A percentile compares a stretch with the other conserved stretches of the same genome.
Evolutionary conservation across 2,329 filamentous ascomycete genomes (phyloP).

Genomic region (Verticillium longisporum): DNA sequence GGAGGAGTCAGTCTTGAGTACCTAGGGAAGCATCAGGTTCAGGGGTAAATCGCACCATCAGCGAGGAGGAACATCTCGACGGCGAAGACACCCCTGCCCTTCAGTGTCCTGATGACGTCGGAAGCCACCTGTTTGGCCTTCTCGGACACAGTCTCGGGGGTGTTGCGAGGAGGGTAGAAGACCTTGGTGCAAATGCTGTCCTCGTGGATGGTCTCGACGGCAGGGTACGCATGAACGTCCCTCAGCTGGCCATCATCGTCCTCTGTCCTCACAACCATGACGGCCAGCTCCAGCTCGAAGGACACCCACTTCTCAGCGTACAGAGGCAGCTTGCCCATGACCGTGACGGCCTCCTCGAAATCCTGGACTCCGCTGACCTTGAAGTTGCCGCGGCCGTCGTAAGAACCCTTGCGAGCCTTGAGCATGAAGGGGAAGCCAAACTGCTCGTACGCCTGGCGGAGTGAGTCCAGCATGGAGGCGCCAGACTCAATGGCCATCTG

Average conservation of each 20-base stretch:
- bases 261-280: constrained; percentile 90
- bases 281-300: constrained; percentile 81
- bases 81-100: constrained; percentile 88
- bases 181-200: constrained; percentile 93
- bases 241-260: constrained; percentile 48
- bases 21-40: background rate
- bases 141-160: constrained; percentile 52
- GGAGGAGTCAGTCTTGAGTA: constrained; percentile 4
- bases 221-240: constrained; percentile 66
- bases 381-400: constrained; percentile 75
- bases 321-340: constrained; percentile 63
- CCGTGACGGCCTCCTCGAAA: constrained; percentile 56
- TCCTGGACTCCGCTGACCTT: constrained; percentile 38
- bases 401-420: constrained; percentile 83
- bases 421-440: constrained; percentile 87
- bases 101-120: constrained; percentile 71
- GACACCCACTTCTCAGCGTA: constrained; percentile 89
- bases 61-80: constrained; percentile 90
- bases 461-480: constrained; percentile 48
- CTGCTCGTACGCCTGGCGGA: constrained; percentile 54
- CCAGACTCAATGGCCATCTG: constrained; percentile 56
- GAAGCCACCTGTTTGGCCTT: constrained; percentile 70
- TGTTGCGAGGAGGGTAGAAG: constrained; percentile 73
- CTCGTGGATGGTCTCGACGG: constrained; percentile 91
- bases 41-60: constrained; percentile 41